Percentiles rank a stretch among this genome's conserved stretches.
phyloP scores from a whole-genome alignment of 768 basidiomycete genomes.

The Dioszegia hungarica region DNA sequence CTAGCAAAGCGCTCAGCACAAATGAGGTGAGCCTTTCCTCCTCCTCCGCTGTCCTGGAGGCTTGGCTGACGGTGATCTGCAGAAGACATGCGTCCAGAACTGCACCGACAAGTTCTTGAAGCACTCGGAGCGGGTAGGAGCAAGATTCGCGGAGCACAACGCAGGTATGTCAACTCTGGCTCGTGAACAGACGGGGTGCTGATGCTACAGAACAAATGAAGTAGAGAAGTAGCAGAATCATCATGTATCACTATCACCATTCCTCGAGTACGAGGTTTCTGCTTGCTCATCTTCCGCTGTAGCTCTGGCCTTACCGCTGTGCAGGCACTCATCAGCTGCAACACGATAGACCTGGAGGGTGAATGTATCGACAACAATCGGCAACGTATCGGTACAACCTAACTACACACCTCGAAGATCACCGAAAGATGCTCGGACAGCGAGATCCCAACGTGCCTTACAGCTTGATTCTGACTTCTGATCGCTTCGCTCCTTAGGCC shows the following conservation, averaged over 20 bases:
- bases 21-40: constrained; percentile 66
- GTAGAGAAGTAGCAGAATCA: background rate
- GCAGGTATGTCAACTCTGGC: constrained; percentile 62
- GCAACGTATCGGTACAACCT: no score
- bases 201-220: constrained; percentile 9
- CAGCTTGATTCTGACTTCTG: background rate
- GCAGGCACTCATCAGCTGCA: no score
- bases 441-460: background rate
- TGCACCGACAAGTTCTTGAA: constrained; percentile 98
- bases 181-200: background rate
- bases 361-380: no score
- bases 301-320: no score
- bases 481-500: background rate
- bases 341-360: no score
- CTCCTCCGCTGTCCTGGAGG: no score
- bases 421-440: background rate
- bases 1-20: constrained; percentile 82
- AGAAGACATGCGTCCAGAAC: constrained; percentile 87
- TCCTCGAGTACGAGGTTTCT: no score
- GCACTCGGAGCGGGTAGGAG: constrained; percentile 87
- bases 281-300: no score
- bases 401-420: no score
- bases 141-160: constrained; percentile 85
- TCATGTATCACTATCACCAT: background rate
- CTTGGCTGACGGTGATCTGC: background rate